Base-by-base conservation (phyloP, 345 rosid genomes). In the Gossypium anomalum region DNA sequence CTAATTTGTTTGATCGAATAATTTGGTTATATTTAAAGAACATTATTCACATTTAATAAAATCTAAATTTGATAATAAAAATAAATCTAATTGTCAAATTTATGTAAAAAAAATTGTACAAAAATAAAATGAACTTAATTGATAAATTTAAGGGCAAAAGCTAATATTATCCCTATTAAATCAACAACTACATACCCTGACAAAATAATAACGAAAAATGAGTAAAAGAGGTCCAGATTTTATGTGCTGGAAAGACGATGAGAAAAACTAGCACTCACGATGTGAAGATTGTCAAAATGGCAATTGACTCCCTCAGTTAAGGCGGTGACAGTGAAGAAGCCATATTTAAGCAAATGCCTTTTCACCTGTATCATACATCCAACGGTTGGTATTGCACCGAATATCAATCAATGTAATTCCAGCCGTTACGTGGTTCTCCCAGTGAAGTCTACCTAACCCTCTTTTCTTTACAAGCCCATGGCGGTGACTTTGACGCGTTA, bases 281-380 rank as follows among this genome's bases (percentile, higher is more conserved):
- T 17, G 67, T 38, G 58, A 55, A 51, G 15, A 6, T 22, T 7
- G 4, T 51, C 59, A 27, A 61, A 47, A 25, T 0, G 14, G 58
- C 44, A 51, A 51, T 16, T 71, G 77, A 78, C 78, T 78, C 80
- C 80, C 75, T 78, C 78, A 1, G 66, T 78, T 70, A 73, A 63
- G 83, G 82, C 82, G 86, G 80, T 83, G 86, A 72, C 59, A n/a
- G 12, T 29, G 76, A 44, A 48, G 19, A 57, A 47, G n/a, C 6
- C 25, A 62, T n/a, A 20, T 27, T n/a, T 4, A n/a, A 7, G 61
- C 61, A 51, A 34, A 71, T 7, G 17, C 62, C 55, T 55, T 55
- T n/a, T 55, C 23, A 55, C 25, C 11, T 19, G 25, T n/a, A 4
- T 19, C 27, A 47, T 9, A 25, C 3, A 78, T 78, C 79, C 62